Evolutionary conservation across 192 early-diverging fungal species (phyloP).

Genomic region (Pilaira anomala): DNA sequence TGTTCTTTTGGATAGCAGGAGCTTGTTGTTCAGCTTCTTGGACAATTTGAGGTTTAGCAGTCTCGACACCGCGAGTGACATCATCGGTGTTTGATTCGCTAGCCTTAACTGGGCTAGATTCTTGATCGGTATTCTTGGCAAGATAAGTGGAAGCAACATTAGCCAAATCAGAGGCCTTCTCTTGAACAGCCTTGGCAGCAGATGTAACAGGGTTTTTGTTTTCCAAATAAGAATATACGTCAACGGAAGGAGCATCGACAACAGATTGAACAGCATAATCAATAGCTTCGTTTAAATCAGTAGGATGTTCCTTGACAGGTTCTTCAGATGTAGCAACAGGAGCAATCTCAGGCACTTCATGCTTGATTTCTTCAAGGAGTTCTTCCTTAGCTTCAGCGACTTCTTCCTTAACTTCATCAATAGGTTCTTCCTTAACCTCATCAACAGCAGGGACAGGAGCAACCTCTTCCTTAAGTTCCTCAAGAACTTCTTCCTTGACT

Average conservation of each 20-base stretch:
- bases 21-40: conserved; percentile 1
- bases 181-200: not conserved
- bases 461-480: not conserved
- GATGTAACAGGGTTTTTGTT: not conserved
- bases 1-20: not conserved
- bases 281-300: conserved; percentile 3
- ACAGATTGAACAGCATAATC: conserved; percentile 3
- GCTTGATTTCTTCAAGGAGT: not conserved
- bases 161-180: not conserved
- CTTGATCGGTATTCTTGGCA: not conserved
- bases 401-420: not conserved
- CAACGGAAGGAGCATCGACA: not conserved
- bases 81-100: too few species aligned
- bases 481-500: not conserved
- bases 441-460: not conserved
- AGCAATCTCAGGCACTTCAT: not conserved
- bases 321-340: not conserved
- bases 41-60: too few species aligned
- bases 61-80: too few species aligned
- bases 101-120: too few species aligned
- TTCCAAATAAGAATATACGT: conserved; percentile 9
- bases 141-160: not conserved
- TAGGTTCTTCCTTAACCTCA: not conserved
- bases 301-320: too few species aligned
- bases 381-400: not conserved